Conservation (phyloP, 441 rosid genomes). For the Populus hybrid region DNA sequence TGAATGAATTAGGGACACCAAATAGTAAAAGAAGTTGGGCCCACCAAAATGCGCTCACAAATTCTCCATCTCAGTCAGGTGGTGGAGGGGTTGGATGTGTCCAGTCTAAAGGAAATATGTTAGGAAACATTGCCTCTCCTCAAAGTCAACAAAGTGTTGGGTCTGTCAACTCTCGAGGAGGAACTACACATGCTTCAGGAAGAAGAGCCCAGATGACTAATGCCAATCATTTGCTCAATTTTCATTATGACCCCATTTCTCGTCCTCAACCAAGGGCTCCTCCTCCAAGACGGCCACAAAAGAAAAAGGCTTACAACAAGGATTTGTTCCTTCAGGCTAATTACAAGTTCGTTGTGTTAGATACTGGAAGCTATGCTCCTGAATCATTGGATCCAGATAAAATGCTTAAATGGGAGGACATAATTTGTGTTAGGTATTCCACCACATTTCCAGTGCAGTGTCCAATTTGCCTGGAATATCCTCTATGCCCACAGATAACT, state of each 20-base stretch:
- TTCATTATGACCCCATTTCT: conserved; percentile 85
- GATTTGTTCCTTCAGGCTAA: conserved; percentile 96
- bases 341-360: conserved; percentile 90
- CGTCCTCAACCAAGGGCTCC: conserved; percentile 54
- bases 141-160: conserved; percentile 36
- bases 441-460: conserved; percentile 85
- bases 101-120: conserved; percentile 50
- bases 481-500: conserved; percentile 94
- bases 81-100: conserved; percentile 35
- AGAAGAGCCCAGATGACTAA: conserved; percentile 65
- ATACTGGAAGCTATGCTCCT: conserved; percentile 61
- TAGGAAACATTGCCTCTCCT: conserved; percentile 35
- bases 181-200: conserved; percentile 49
- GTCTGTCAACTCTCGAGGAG: conserved; percentile 37
- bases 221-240: conserved; percentile 89
- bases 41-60: conserved; percentile 29
- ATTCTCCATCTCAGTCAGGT: conserved; percentile 24
- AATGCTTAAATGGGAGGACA: conserved; percentile 86
- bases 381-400: conserved; percentile 92
- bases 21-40: conserved; percentile 32
- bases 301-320: conserved; percentile 81
- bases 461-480: conserved; percentile 90
- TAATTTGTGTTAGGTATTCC: conserved; percentile 74
- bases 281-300: conserved; percentile 67
- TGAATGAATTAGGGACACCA: conserved; percentile 43